Evolutionary conservation across 2,329 filamentous ascomycete species (phyloP).

Genomic region (Paecilomyces sp.): DNA sequence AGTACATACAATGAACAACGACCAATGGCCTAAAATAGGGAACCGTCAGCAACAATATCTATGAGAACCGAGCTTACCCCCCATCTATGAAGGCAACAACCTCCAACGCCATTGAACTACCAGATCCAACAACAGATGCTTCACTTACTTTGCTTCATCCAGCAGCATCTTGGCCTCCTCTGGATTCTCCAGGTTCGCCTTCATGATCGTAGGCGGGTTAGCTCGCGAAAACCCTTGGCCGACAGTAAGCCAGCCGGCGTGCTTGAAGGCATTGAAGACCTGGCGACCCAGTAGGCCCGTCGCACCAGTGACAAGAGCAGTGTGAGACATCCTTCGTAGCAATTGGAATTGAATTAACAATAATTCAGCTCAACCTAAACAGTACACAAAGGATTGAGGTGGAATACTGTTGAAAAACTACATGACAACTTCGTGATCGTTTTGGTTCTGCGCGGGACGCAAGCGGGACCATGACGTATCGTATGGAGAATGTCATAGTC

Average conservation of each 20-base stretch:
- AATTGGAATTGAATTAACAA: background rate
- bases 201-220: conserved; percentile 60
- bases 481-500: background rate
- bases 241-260: conserved; percentile 60
- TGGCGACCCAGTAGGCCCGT: conserved; percentile 78
- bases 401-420: background rate
- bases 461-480: background rate
- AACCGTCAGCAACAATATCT: background rate
- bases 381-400: background rate
- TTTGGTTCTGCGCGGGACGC: background rate
- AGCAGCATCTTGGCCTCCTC: conserved; percentile 41
- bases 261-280: conserved; percentile 63
- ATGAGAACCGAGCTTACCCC: background rate
- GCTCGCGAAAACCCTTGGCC: conserved; percentile 70
- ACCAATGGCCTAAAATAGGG: conserved; percentile 55
- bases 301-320: conserved; percentile 72
- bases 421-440: background rate
- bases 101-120: background rate
- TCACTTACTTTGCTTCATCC: conserved; percentile 45
- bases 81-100: background rate
- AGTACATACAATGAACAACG: conserved; percentile 67
- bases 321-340: conserved; percentile 32
- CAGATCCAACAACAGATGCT: background rate
- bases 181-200: conserved; percentile 43
- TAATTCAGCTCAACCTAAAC: background rate